Base-by-base conservation (phyloP, 2,329 filamentous ascomycete species). In the Talaromyces sp. region DNA sequence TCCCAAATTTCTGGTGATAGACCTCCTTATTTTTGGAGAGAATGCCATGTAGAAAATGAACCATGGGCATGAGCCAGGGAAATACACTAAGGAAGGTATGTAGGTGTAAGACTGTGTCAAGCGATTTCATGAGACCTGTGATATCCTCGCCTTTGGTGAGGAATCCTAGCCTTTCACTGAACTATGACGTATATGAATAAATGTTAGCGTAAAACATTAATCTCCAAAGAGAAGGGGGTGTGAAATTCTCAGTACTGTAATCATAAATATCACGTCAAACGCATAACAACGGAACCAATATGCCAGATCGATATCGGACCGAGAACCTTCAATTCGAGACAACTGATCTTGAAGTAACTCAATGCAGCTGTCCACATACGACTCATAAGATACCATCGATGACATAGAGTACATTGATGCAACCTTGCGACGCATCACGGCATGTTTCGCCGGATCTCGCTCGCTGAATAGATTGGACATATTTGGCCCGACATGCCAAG, bases 341-440 rank as follows among this genome's bases (percentile, higher is more conserved):
- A 69, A 45, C 5, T 61, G 27, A n/a, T 54, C 14, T 9, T 52
- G 47, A 31, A 68, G 59, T 3, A 67, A 47, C 7, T 31, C 54
- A 19, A 63, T 66, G 31, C 67, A 70, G 27, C 52, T 39, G 37
- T 69, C 66, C 1, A 70, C 64, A 16, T 60, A 68, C 9, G 61
- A 50, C 57, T 70, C 69, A n/a, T 67, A 68, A 0, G 62, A 35
- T 2, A 68, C 60, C 24, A 69, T 27, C 10, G 62, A 50, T 13
- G 67, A 58, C 63, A 68, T 68, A 0, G 65, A 65, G 50, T 69
- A 70, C 31, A 69, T 19, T 6, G 63, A 43, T 14, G 68, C 66
- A 8, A 70, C 62, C 22, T 65, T 65, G 19, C 65, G 63, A 24
- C 68, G 66, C 27, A 41, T 66, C 19, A 33, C 54, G 6, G 65